Evolutionary conservation across 176 grass and related monocot genomes (phyloP).

Genomic region (Eragrostis nindensis): DNA sequence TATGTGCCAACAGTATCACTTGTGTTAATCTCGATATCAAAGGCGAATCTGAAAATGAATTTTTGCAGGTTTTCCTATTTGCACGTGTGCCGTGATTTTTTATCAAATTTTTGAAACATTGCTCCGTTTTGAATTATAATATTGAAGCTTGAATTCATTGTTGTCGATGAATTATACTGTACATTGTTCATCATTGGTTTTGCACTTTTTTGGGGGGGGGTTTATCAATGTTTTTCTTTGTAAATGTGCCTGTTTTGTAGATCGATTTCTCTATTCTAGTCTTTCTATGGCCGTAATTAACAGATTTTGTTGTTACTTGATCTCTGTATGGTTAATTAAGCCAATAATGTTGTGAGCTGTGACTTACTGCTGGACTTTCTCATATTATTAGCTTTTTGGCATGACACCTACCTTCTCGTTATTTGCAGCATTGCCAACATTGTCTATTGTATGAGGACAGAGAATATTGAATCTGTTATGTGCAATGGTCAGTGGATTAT

Average conservation of each 20-base stretch:
- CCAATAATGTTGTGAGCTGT: not conserved
- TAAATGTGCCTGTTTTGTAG: not conserved
- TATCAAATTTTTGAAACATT: not conserved
- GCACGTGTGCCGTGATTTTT: not conserved
- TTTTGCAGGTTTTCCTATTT: not conserved
- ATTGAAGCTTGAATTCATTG: not conserved
- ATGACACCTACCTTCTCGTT: not conserved
- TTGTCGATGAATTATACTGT: too few relatives aligned
- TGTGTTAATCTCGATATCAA: not conserved
- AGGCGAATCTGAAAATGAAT: not conserved
- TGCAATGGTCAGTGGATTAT: constrained; percentile 63
- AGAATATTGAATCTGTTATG: constrained; percentile 67
- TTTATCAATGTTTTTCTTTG: not conserved
- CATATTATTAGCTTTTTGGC: not conserved
- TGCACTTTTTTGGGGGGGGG: not conserved
- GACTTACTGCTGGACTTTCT: not conserved
- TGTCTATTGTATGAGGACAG: constrained; percentile 57
- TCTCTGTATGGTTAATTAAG: not conserved
- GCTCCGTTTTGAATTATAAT: not conserved
- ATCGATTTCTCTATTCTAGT: not conserved
- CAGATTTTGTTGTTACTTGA: not conserved
- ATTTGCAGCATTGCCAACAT: constrained; percentile 50
- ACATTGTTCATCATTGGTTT: too few relatives aligned
- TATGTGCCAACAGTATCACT: not conserved
- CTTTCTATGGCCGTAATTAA: not conserved